Percentiles rank a stretch among this genome's conserved stretches.
These are phyloP conservation scores for Pythium oligandrum DNA, from an alignment of 352 stramenopile species.

Conservation along the genomic window DNA sequence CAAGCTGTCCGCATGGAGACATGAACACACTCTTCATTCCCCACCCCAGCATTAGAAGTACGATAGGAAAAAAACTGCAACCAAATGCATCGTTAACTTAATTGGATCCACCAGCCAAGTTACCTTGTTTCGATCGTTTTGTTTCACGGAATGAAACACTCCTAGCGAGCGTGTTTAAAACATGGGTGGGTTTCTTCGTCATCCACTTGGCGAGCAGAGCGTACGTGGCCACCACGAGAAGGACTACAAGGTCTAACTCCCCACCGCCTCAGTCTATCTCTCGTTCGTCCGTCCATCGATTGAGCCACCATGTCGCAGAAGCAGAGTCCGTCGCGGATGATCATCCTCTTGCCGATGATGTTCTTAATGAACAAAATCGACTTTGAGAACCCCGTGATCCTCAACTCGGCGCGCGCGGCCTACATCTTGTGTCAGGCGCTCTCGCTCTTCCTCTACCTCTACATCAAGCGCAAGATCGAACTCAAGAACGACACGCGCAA, in stretches of 20 bases:
- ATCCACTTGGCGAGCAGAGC: constrained; percentile 1
- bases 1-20: constrained; percentile 1
- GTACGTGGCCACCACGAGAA: constrained; percentile 1
- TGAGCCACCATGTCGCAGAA: constrained; percentile 31
- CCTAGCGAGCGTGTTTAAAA: no score
- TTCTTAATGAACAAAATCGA: constrained; percentile 85
- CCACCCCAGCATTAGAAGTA: not conserved
- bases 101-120: no score
- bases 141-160: no score
- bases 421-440: constrained; percentile 61
- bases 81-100: no score
- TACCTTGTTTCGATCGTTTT: no score
- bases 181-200: not conserved
- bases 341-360: constrained; percentile 82
- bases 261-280: no score
- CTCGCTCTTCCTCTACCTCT: constrained; percentile 57
- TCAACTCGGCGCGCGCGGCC: constrained; percentile 53
- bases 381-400: constrained; percentile 69
- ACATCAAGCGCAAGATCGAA: constrained; percentile 71
- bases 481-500: constrained; percentile 74
- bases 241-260: not conserved
- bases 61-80: no score
- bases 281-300: not conserved
- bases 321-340: constrained; percentile 76
- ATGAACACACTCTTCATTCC: constrained; percentile 3